phyloP scores from a whole-genome alignment of 2,329 filamentous ascomycete species.

The Xylaria hypoxylon region DNA sequence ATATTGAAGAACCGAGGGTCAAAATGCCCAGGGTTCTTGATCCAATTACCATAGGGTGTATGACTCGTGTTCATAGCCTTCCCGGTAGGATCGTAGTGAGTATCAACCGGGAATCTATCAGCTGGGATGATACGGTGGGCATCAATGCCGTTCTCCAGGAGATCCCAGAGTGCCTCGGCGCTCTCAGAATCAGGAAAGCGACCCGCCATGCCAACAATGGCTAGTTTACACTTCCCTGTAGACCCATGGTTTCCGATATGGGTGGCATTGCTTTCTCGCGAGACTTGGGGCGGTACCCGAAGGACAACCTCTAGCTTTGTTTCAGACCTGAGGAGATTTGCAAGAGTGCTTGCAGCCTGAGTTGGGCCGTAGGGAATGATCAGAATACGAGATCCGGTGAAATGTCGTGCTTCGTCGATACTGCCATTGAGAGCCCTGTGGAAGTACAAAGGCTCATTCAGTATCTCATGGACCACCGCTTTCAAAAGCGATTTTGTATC shows the following conservation, averaged over 20 bases:
- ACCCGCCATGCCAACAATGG: slow-evolving; percentile 86
- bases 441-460: slow-evolving; percentile 63
- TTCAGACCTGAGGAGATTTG: slow-evolving; percentile 56
- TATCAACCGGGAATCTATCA: slow-evolving; percentile 79
- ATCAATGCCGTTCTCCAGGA: slow-evolving; percentile 79
- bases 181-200: slow-evolving; percentile 80
- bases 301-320: slow-evolving; percentile 59
- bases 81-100: slow-evolving; percentile 77
- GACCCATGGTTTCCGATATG: slow-evolving; percentile 62
- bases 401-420: slow-evolving; percentile 56
- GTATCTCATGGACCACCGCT: slow-evolving; percentile 60
- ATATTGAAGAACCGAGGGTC: slow-evolving; percentile 90
- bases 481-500: slow-evolving; percentile 58
- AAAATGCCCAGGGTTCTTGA: slow-evolving; percentile 80
- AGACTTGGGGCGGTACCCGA: slow-evolving; percentile 52
- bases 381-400: slow-evolving; percentile 56
- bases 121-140: slow-evolving; percentile 75
- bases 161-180: slow-evolving; percentile 79
- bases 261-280: slow-evolving; percentile 51
- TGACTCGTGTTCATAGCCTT: slow-evolving; percentile 81
- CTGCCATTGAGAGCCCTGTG: slow-evolving; percentile 62
- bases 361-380: slow-evolving; percentile 64
- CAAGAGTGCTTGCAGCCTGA: slow-evolving; percentile 60
- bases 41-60: slow-evolving; percentile 79
- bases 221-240: slow-evolving; percentile 73